These are phyloP conservation scores for Xylariaceae sp. DNA, from an alignment of 2,329 filamentous ascomycete genomes.

Conservation along the genomic window DNA sequence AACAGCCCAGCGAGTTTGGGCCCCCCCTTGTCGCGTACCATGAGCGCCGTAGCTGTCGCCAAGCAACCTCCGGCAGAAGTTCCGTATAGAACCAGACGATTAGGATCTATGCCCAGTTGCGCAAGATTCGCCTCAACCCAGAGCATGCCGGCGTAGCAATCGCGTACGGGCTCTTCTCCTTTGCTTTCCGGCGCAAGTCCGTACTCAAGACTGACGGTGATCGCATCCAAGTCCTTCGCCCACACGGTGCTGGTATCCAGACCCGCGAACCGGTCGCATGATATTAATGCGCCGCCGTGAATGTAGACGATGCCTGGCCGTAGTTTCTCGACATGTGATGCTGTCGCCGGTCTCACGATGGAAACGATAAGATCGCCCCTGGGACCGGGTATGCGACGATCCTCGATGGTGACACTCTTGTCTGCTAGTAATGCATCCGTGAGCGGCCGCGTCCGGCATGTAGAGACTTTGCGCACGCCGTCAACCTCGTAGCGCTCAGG, in stretches of 20 bases:
- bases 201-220: slow-evolving; percentile 33
- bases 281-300: slow-evolving; percentile 31
- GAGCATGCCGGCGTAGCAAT: slow-evolving; percentile 37
- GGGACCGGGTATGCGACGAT: slow-evolving; percentile 26
- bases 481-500: slow-evolving; percentile 29
- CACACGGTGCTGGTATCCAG: slow-evolving; percentile 31
- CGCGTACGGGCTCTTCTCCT: slow-evolving; percentile 29
- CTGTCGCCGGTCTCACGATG: slow-evolving; percentile 26
- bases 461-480: slow-evolving; percentile 26
- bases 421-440: slow-evolving; percentile 28
- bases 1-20: slow-evolving; percentile 36
- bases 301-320: slow-evolving; percentile 31
- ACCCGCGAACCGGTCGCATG: slow-evolving; percentile 31
- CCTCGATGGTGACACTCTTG: slow-evolving; percentile 27
- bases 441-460: slow-evolving; percentile 24
- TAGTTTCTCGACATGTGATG: slow-evolving; percentile 18
- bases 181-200: slow-evolving; percentile 31
- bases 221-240: slow-evolving; percentile 29
- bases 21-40: slow-evolving; percentile 37
- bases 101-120: slow-evolving; percentile 38
- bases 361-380: slow-evolving; percentile 23
- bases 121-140: slow-evolving; percentile 32
- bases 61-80: slow-evolving; percentile 54
- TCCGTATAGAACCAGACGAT: slow-evolving; percentile 49
- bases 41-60: slow-evolving; percentile 48